Base-by-base conservation (phyloP, 2,329 filamentous ascomycete species). In the Lithohypha guttulata region DNA sequence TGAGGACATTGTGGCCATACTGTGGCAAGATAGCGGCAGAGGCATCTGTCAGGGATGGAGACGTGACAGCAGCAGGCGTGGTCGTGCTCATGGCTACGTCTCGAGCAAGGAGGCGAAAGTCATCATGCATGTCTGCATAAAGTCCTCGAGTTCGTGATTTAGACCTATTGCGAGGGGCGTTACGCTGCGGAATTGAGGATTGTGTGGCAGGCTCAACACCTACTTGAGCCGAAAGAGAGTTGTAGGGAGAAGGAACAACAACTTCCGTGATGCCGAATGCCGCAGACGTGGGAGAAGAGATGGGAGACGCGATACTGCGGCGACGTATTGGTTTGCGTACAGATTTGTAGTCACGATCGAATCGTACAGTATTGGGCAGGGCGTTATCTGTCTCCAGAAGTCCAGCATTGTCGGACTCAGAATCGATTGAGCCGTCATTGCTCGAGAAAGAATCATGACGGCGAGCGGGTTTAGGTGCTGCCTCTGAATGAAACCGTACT, bases 101-200 rank as follows among this genome's bases (percentile, higher is more conserved):
- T n/a, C 34, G n/a, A 7, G 19, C 34, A 11, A 37, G 26, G 3
- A 37, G 34, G n/a, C 34, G 34, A 17, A 37, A 37, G 25, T 37
- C 34, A 18, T 37, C 34, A 26, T 37, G 34, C 34, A 37, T 37
- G 18, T 37, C 34, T n/a, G 34, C 34, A 17, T 37, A 37, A 7
- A 37, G 34, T 10, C 34, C 34, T 15, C 34, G 34, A 20, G 34
- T 37, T 4, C 25, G 34, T 11, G 34, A 37, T 15, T 29, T 11
- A n/a, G 34, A 37, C 13, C 26, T 4, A n/a, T 28, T 28, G 17
- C 34, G 23, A 8, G 26, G 23, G 6, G 25, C 5, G 13, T n/a
- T 28, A 15, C 34, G 34, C 22, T 37, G 34, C 18, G 23, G 6
- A 11, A 29, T 7, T n/a, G 34, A 26, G n/a, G 34, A 10, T 5